phyloP scores from a whole-genome alignment of 306 rosid species.

The Vigna radiata region DNA sequence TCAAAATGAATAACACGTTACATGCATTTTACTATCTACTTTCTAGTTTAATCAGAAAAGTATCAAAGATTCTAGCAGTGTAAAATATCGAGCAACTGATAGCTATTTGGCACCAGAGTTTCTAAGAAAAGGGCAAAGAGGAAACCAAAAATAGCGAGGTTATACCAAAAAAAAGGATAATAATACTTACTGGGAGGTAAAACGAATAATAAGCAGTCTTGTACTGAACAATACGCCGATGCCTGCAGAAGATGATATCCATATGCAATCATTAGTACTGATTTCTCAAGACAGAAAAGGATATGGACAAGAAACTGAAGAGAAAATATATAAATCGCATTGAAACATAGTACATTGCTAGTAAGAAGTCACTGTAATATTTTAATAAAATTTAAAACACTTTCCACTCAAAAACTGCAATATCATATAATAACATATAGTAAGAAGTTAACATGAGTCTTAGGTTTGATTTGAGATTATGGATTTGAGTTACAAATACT shows the following conservation, averaged over 20 bases:
- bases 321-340: constrained; percentile 6
- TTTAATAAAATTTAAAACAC: too few species aligned
- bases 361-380: too few species aligned
- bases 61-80: too few species aligned
- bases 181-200: constrained; percentile 84
- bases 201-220: constrained; percentile 95
- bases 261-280: constrained; percentile 13
- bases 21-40: too few species aligned
- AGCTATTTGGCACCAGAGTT: constrained; percentile 9
- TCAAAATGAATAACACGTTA: too few species aligned
- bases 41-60: too few species aligned
- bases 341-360: constrained; percentile 15
- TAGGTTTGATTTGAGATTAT: too few species aligned
- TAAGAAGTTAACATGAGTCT: too few species aligned
- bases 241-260: constrained; percentile 64
- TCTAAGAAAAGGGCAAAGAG: constrained; percentile 27
- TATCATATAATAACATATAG: too few species aligned
- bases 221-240: constrained; percentile 90
- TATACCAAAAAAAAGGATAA: neutral
- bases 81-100: neutral
- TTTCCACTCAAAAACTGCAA: too few species aligned
- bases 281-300: constrained; percentile 14
- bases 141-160: constrained; percentile 36
- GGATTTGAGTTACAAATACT: constrained; percentile 40
- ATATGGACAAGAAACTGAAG: constrained; percentile 22